Evolutionary conservation across 305 asterid species (phyloP).

Genomic region (Rubia balearica): DNA sequence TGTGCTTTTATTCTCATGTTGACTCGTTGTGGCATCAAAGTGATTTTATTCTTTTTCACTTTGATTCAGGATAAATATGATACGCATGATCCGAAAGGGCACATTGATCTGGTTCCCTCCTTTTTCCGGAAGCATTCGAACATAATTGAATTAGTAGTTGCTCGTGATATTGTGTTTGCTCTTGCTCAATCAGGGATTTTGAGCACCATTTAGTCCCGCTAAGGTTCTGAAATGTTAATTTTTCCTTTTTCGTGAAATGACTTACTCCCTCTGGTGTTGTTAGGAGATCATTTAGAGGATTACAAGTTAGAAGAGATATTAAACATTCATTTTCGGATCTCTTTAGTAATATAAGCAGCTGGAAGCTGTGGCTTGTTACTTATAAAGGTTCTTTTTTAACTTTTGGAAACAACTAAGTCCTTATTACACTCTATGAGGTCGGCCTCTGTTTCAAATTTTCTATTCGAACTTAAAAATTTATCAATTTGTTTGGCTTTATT

Average conservation of each 20-base stretch:
- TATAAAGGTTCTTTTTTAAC: too few species aligned
- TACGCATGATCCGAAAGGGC: slow-evolving; percentile 96
- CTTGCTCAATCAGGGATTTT: slow-evolving; percentile 97
- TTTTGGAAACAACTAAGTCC: too few species aligned
- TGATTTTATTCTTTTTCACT: background rate
- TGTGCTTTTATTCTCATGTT: background rate
- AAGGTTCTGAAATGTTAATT: background rate
- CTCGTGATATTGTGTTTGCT: slow-evolving; percentile 95
- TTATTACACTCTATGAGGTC: too few species aligned
- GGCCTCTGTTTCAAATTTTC: too few species aligned
- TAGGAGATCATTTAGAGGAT: too few species aligned
- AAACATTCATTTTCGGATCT: too few species aligned
- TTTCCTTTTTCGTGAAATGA: background rate
- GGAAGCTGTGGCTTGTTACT: too few species aligned
- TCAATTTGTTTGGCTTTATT: too few species aligned
- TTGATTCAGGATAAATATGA: slow-evolving; percentile 88
- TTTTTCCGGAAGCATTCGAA: slow-evolving; percentile 90
- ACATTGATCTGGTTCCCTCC: slow-evolving; percentile 52
- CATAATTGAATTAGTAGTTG: slow-evolving; percentile 92
- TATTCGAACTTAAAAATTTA: too few species aligned
- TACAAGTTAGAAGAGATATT: too few species aligned
- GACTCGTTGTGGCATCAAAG: background rate
- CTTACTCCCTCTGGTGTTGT: too few species aligned
- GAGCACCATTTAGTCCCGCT: slow-evolving; percentile 99
- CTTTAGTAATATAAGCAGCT: too few species aligned